Conservation (phyloP, 202 grass and related monocot genomes). For the Zoysia matrella region DNA sequence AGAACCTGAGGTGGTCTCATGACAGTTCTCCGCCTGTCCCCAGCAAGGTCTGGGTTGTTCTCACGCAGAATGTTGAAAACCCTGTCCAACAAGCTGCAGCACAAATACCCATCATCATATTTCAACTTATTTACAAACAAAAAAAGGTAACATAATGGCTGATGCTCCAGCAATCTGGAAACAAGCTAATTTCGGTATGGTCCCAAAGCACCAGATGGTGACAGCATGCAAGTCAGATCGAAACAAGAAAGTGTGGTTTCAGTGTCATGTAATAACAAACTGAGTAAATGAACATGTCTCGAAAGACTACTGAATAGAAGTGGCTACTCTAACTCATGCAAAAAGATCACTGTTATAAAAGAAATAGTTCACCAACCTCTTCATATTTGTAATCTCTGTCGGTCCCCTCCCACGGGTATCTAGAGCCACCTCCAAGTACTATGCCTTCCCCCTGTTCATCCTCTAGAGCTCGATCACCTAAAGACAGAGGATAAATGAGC, state of each 20-base stretch:
- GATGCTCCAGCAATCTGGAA: neutral
- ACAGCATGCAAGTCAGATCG: neutral
- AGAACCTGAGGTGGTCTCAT: slow-evolving; percentile 66
- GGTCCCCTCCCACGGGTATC: slow-evolving; percentile 60
- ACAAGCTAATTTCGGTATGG: neutral
- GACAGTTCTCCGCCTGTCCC: slow-evolving; percentile 50
- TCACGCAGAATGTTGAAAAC: slow-evolving; percentile 67
- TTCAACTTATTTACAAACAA: neutral
- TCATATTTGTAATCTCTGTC: slow-evolving; percentile 64
- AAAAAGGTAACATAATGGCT: too few relatives aligned
- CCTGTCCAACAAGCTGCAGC: slow-evolving; percentile 64
- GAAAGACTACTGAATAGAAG: neutral
- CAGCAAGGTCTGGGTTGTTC: slow-evolving; percentile 72
- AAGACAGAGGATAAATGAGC: neutral
- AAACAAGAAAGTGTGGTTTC: neutral
- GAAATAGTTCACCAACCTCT: slow-evolving; percentile 43
- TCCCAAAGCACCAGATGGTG: neutral
- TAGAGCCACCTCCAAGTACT: slow-evolving; percentile 46
- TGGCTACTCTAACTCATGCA: neutral
- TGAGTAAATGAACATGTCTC: neutral
- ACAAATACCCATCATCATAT: neutral
- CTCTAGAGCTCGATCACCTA: slow-evolving; percentile 45
- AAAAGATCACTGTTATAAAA: neutral
- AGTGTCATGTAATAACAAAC: neutral
- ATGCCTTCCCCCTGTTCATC: slow-evolving; percentile 62